Conservation (phyloP, 768 basidiomycete species). For the Coprinopsis marcescibilis region DNA sequence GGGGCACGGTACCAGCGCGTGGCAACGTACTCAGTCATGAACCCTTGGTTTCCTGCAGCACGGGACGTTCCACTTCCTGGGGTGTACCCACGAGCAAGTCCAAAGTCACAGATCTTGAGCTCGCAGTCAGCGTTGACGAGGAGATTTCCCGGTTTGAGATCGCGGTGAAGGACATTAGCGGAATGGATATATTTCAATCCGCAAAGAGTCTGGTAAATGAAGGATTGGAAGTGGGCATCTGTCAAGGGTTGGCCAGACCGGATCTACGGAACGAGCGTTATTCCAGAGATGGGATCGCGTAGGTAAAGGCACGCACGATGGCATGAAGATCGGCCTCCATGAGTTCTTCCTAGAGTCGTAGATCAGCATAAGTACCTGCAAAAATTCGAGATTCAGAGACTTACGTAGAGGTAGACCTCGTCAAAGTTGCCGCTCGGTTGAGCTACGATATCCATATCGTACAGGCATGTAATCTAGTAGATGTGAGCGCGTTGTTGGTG, state of each 20-base stretch:
- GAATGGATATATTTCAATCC: conserved; percentile 98
- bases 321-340: conserved; percentile 99
- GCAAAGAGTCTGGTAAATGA: conserved; percentile 97
- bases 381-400: conserved; percentile 22
- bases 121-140: conserved; percentile 98
- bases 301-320: conserved; percentile 85
- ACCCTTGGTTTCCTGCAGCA: conserved; percentile 79
- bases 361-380: background rate
- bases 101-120: conserved; percentile 98
- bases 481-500: conserved; percentile 14
- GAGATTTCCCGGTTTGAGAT: conserved; percentile 91
- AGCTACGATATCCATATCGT: conserved; percentile 98
- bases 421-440: conserved; percentile 89
- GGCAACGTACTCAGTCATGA: conserved; percentile 99
- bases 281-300: no score
- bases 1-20: conserved; percentile 98
- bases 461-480: conserved; percentile 84
- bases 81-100: conserved; percentile 90
- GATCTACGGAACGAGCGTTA: conserved; percentile 38
- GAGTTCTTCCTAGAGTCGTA: conserved; percentile 73
- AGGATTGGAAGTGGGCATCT: conserved; percentile 91
- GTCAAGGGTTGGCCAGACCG: conserved; percentile 85
- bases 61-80: conserved; percentile 73
- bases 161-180: conserved; percentile 94
- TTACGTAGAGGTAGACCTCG: conserved; percentile 89